These are phyloP conservation scores for Gonapodya prolifera DNA, from an alignment of 192 early-diverging fungal genomes.

Conservation along the genomic window DNA sequence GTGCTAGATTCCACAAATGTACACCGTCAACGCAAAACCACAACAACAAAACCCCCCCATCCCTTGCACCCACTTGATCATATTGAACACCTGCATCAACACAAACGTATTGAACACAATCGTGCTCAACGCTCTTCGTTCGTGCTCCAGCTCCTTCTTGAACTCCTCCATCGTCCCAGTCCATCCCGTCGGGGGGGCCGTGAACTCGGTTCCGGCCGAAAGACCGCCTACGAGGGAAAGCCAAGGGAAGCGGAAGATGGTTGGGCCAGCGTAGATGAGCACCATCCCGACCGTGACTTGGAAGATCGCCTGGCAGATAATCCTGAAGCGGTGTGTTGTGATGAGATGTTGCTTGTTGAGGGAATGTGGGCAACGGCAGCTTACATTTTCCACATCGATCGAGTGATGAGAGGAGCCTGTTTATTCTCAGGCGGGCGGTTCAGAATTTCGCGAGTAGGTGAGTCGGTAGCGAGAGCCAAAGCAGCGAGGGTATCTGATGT, in stretches of 20 bases:
- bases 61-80: slow-evolving; percentile 4
- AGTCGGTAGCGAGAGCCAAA: slow-evolving; percentile 54
- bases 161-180: background rate
- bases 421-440: slow-evolving; percentile 61
- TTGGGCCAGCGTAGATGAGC: background rate
- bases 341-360: too few species aligned
- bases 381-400: slow-evolving; percentile 83
- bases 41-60: too few species aligned
- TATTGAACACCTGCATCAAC: background rate
- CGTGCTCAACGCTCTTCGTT: background rate
- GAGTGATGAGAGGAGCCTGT: slow-evolving; percentile 67
- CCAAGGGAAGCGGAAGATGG: too few species aligned
- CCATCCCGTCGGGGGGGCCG: background rate
- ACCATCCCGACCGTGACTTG: slow-evolving; percentile 49
- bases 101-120: slow-evolving; percentile 3
- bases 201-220: background rate
- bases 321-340: background rate
- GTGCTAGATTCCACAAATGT: slow-evolving; percentile 21
- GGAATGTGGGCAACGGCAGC: too few species aligned
- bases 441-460: slow-evolving; percentile 72
- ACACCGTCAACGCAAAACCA: background rate
- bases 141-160: background rate
- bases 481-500: too few species aligned
- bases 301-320: slow-evolving; percentile 62
- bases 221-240: background rate